Base-by-base conservation (phyloP, 2,329 filamentous ascomycete species). In the Ambrosiella cleistominuta region DNA sequence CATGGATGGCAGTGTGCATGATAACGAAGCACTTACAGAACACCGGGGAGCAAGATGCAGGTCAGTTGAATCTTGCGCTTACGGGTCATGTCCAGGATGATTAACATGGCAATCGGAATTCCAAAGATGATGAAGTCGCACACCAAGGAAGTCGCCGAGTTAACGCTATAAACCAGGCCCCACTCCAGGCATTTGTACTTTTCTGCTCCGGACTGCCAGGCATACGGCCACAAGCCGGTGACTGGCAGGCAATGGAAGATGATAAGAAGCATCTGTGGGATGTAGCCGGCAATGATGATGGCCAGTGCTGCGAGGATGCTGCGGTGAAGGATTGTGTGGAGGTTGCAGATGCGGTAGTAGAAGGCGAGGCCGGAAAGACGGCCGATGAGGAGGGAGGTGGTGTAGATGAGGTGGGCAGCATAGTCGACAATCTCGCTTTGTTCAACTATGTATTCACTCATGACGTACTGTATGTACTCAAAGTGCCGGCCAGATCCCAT, bases 301-400 rank as follows among this genome's bases (percentile, higher is more conserved):
- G 63, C 68, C 17, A 68, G 66, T 0, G 70, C 66, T 13, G 68
- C 56, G 38, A 64, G 66, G 51, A 75, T 73, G 3, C 67, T 63
- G 2, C 68, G 57, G 3, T 64, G 64, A 6, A 75, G 68, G 36
- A 66, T 62, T 47, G 65, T 56, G 63, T 73, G 66, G 19, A 71
- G 64, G 4, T 66, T 67, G 61, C 71, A 72, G 2, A 78, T 66
- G 2, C 75, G 72, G 55, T 70, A 67, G 64, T 77, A 78, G 58
- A 78, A 76, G 0, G 75, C 74, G 3, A 78, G 66, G 61, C 75
- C 75, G 0, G 75, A 78, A 1, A 77, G 64, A 11, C 75, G 73
- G 60, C 75, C 76, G 9, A 75, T 63, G 35, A 77, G 68, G 1
- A 78, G 68, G 1, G 75, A 70, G 0, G 71, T 71, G 1, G 74